Evolutionary conservation across 192 early-diverging fungal species (phyloP).

Genomic region (Rhizophagus sp.): DNA sequence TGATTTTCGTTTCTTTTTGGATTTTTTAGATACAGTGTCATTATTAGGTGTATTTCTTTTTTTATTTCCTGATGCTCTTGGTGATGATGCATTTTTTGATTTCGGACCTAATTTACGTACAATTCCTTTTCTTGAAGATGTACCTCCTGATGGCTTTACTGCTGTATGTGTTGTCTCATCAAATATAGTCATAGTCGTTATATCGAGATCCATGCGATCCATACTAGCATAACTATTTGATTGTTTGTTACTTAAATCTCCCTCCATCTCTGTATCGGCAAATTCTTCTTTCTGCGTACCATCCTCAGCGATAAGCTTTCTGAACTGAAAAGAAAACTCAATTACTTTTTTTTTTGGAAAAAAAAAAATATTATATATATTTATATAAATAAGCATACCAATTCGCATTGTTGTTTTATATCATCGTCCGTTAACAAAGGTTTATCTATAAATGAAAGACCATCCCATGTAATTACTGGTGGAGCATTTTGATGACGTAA

Average conservation of each 20-base stretch:
- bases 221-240: background rate
- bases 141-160: background rate
- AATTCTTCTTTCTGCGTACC: conserved; percentile 24
- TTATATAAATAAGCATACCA: background rate
- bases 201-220: conserved; percentile 9
- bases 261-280: conserved; percentile 6
- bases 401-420: conserved; percentile 36
- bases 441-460: conserved; percentile 40
- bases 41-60: conserved; percentile 12
- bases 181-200: background rate
- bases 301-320: conserved; percentile 28
- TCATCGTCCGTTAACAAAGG: conserved; percentile 29
- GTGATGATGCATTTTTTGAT: background rate
- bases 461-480: conserved; percentile 39
- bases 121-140: background rate
- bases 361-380: too few relatives aligned
- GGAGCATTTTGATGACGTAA: conserved; percentile 42
- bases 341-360: background rate
- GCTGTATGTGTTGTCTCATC: background rate
- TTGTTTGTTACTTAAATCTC: background rate
- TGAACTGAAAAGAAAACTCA: conserved; percentile 2
- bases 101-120: conserved; percentile 8
- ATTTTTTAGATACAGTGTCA: background rate
- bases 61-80: background rate
- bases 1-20: conserved; percentile 16